Base-by-base conservation (phyloP, 129 eudicot genomes). In the Lactuca sativa region DNA sequence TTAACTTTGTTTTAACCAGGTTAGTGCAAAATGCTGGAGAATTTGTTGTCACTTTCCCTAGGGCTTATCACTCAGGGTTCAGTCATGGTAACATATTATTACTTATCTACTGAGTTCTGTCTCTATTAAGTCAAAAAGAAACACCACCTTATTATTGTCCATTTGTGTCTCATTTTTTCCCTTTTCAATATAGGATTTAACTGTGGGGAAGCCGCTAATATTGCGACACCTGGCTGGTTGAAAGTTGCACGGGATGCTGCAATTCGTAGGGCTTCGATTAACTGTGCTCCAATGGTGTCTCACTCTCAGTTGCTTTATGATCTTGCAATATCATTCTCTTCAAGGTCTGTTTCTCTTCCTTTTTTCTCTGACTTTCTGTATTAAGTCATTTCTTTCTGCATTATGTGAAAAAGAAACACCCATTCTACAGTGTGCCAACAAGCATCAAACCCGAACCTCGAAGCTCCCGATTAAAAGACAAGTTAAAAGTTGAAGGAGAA, bases 151-250 rank as follows among this genome's bases (percentile, higher is more conserved):
- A 38, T 38, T 38, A 38, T 38, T 38, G 43, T 38, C 43, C 43
- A 38, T 41, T 7, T 41, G 49, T 43, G 49, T 18, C 9, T 64
- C 16, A 3, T 55, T 41, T 13, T 13, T 31, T 4, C 9, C 3
- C 63, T 69, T 71, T 18, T 14, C 37, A 8, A 32, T 78, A 61
- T 63, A 93, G 99, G 99, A 15, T 93, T 85, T 57, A 93, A 93
- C 58, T 82, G 86, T 76, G 97, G 92, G 69, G 99, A 93, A 78
- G 99, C 99, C 16, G 82, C 99, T 61, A 93, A 93, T 78, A 93
- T 93, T 59, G 99, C 99, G 36, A 93, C 99, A 73, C 97, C 99
- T 69, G 97, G 87, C 72, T 93, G 99, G 99, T 76, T 93, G 80
- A 75, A 64, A 77, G 83, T 90, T 80, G 99, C 99, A 77, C 81